Base-by-base conservation (phyloP, 176 grass and related monocot genomes). In the Bothriochloa decipiens region DNA sequence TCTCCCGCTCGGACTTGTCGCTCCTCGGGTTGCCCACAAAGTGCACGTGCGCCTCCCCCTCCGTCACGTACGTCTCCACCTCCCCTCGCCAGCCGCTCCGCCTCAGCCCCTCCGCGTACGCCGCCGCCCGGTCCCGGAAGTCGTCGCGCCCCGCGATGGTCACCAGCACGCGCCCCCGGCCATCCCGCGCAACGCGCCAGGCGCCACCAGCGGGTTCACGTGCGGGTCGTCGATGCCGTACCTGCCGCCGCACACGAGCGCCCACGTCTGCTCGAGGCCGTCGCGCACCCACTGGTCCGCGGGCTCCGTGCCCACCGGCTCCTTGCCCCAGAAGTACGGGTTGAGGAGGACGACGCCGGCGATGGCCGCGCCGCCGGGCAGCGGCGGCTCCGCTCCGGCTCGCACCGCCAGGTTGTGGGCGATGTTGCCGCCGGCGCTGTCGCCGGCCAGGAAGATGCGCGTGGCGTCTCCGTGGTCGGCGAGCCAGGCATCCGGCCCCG, bases 261-360 rank as follows among this genome's bases (percentile, higher is more conserved):
- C 50, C 50, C 50, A 53, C 17, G 50, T 53, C 50, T 76, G 65
- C 86, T 88, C 90, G 18, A 86, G 66, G 37, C 68, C 50, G 13
- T 71, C 77, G 41, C 90, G 83, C 27, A 65, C 68, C 81, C 77
- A 80, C 71, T 11, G 39, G 5, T 88, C 82, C 25, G 6, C 5
- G 17, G 84, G 71, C 70, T 90, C 86, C 8, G 70, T 45, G 12
- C 73, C 78, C 50, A 88, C 72, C 23, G 72, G 78, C 17, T 74
- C 53, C 57, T 85, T 74, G 23, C 82, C 90, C 86, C 90, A 92
- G 78, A 92, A 92, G 82, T 86, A 92, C 6, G 90, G 90, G 82
- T 88, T 76, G 8, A 78, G 18, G 26, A 92, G 76, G 14, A 68
- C 62, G 68, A 92, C 46, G 42, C 82, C 90, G 32, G 70, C 71